Conservation (phyloP, 2,329 filamentous ascomycete genomes). For the Canariomyces notabilis region DNA sequence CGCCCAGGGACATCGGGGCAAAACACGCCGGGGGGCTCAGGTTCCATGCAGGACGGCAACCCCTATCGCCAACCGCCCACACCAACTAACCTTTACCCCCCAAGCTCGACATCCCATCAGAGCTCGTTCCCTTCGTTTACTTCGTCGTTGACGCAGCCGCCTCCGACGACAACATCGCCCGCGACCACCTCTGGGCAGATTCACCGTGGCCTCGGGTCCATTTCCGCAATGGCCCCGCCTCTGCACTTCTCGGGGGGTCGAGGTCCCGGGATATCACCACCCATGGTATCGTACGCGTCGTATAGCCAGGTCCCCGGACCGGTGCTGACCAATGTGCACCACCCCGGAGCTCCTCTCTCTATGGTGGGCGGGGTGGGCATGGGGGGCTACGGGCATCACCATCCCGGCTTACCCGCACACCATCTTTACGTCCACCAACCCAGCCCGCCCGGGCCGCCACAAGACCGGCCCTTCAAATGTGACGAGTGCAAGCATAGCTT, state of each 20-base stretch:
- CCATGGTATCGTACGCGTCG: conserved; percentile 15
- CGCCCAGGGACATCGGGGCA: conserved; percentile 16
- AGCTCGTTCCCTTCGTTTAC: conserved; percentile 22
- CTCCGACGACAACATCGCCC: conserved; percentile 11
- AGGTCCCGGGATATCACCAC: conserved; percentile 29
- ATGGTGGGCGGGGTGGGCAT: conserved; percentile 45
- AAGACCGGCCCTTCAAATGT: conserved; percentile 90
- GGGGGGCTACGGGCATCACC: conserved; percentile 10
- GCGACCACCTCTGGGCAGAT: conserved; percentile 9
- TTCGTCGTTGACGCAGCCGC: conserved; percentile 10
- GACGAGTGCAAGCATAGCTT: conserved; percentile 90
- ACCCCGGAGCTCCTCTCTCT: conserved; percentile 46
- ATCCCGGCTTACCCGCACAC: conserved; percentile 29
- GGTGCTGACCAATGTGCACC: conserved; percentile 26
- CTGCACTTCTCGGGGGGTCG: conserved; percentile 26
- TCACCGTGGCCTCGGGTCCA: conserved; percentile 7
- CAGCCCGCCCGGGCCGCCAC: conserved; percentile 43
- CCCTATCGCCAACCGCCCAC: conserved; percentile 11
- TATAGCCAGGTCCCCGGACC: conserved; percentile 37
- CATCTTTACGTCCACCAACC: conserved; percentile 57
- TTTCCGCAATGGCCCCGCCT: conserved; percentile 29
- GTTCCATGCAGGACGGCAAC: conserved; percentile 6
- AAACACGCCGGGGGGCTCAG: conserved; percentile 21
- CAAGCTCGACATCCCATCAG: conserved; percentile 38
- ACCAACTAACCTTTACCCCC: conserved; percentile 15